Base-by-base conservation (phyloP, 1,139 yeast species). In the Suhomyces coccinellae region DNA sequence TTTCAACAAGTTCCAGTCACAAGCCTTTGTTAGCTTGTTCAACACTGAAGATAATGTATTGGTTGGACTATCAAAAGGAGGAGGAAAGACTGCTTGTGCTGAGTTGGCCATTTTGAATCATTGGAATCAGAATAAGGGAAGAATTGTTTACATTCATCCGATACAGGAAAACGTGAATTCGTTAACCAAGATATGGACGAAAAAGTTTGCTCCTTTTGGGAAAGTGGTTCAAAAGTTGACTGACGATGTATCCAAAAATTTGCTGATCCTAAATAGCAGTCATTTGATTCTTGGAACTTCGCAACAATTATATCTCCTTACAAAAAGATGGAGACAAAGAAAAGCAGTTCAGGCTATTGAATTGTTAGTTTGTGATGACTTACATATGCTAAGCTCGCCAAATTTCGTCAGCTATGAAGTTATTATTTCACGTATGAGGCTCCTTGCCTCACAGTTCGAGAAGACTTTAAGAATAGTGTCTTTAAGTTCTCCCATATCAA, bases 231-330 rank as follows among this genome's bases (percentile, higher is more conserved):
- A 66, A 36, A 80, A 78, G 53, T 66, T 90, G n/a, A 75, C 82
- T 0, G 89, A 88, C 7, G 93, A 87, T 39, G 50, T 78, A 9
- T 53, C 76, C 1, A 58, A 65, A 1, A 95, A 90, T 57, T 57
- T 85, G 46, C 69, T 71, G 43, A 53, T 79, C 3, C 56, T 89
- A 10, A 80, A 82, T 1, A 65, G 69, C 20, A 77, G 82, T 46
- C 91, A 88, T 58, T 62, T 91, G 45, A 65, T 88, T n/a, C 62
- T 91, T 14, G 81, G 88, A 3, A 89, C 97, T 0, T 96, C 97
- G 0, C 73, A 67, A 16, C 91, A 87, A 50, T 86, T 89, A 70
- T 91, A 87, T 50, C 54, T 68, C 3, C 57, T 90, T 1, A 80
- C 95, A 0, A 79, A 93, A 52, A 75, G 91, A 42, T 93, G 98